These are phyloP conservation scores for Lignosus rhinocerotis DNA, from an alignment of 1,284 basidiomycete genomes.

Conservation along the genomic window DNA sequence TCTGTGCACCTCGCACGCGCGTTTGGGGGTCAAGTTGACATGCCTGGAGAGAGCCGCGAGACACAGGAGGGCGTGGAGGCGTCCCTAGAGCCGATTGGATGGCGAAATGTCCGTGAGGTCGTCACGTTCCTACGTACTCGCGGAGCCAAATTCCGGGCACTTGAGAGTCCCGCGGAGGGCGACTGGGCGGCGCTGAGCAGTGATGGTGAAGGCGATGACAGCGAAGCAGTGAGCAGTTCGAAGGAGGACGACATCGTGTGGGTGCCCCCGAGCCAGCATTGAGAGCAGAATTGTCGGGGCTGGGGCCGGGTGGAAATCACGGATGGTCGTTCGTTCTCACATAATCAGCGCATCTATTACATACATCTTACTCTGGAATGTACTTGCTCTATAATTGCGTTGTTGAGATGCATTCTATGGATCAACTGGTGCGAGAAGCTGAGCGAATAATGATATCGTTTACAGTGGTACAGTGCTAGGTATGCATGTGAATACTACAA, in stretches of 20 bases:
- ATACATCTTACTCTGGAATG: slow-evolving; percentile 3
- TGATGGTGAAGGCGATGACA: slow-evolving; percentile 54
- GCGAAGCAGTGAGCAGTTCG: slow-evolving; percentile 30
- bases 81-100: slow-evolving; percentile 43
- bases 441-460: background rate
- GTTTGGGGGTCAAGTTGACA: slow-evolving; percentile 48
- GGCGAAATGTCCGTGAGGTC: slow-evolving; percentile 63
- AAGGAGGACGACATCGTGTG: slow-evolving; percentile 39
- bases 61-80: slow-evolving; percentile 28
- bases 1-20: slow-evolving; percentile 59
- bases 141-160: slow-evolving; percentile 64
- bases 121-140: slow-evolving; percentile 58
- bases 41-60: slow-evolving; percentile 24
- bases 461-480: background rate
- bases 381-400: background rate
- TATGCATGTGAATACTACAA: slow-evolving; percentile 14
- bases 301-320: background rate
- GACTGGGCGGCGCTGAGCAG: slow-evolving; percentile 67
- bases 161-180: slow-evolving; percentile 48
- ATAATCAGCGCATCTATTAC: background rate
- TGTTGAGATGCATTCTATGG: background rate
- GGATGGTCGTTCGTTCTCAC: background rate
- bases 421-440: background rate
- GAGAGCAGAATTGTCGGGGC: background rate
- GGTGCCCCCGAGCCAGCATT: slow-evolving; percentile 32